Base-by-base conservation (phyloP, 202 grass and related monocot species). In the Cymbopogon flexuosus region DNA sequence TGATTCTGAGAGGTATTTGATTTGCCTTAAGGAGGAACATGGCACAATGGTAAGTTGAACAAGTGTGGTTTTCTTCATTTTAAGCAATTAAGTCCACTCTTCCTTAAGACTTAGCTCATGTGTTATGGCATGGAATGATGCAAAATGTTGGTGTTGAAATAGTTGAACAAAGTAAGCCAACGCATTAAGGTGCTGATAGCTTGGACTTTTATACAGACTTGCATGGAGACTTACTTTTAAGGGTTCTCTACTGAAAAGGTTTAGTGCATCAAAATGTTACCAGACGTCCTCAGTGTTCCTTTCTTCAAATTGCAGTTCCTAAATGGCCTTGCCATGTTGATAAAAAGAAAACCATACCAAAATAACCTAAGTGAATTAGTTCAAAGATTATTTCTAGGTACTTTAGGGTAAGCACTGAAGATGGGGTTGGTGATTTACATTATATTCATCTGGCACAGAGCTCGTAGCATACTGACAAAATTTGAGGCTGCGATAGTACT, bases 21-120 rank as follows among this genome's bases (percentile, higher is more conserved):
- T 80, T 73, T 21, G 15, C 80, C 63, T 93, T 83, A 91, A 89
- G 72, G 95, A 97, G 72, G 90, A 93, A 60, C 87, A 97, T 87
- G 81, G 65, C 18, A 7, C 42, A 82, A 87, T 87, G 84, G 95
- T 94, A 88, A 22, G 89, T 61, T 70, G 9, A 72, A 47, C 39
- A 31, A 77, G 22, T 82, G 85, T 3, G 9, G 56, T 85, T 88
- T 75, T 89, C 45, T 81, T 52, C 39, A 65, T 65, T 84, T 57
- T 16, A 75, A 80, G 62, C 16, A 84, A 75, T 49, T 84, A 19
- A 79, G 68, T 46, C 30, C 66, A 18, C 23, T 40, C 15, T 56
- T 79, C 52, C 61, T 72, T 35, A 45, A 33, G 21, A 57, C n/a
- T 57, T 21, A 19, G n/a, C 49, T 0, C 54, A 68, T 43, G 58